Evolutionary conservation across 2,329 filamentous ascomycete genomes (phyloP).

Genomic region (Neoarthrinium moseri): DNA sequence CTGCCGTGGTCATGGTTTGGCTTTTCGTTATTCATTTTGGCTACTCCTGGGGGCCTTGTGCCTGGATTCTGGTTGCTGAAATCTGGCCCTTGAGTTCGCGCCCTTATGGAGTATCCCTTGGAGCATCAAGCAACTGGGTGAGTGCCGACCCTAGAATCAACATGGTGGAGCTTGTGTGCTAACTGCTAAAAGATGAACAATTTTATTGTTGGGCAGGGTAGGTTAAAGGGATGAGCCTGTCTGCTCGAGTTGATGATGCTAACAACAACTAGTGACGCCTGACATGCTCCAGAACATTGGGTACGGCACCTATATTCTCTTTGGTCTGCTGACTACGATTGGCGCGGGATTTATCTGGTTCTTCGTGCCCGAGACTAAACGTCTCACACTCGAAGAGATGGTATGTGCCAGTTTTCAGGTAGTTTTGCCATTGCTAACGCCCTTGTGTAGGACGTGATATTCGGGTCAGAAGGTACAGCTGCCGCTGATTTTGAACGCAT

Average conservation of each 20-base stretch:
- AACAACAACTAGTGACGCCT: slow-evolving; percentile 51
- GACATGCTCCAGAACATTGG: slow-evolving; percentile 63
- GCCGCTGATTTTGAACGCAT: slow-evolving; percentile 68
- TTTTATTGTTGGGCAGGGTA: slow-evolving; percentile 60
- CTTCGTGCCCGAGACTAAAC: slow-evolving; percentile 64
- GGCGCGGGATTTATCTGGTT: slow-evolving; percentile 63
- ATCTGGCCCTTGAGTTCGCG: slow-evolving; percentile 71
- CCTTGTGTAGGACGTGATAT: slow-evolving; percentile 58
- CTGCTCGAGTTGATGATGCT: background rate
- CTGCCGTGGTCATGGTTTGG: slow-evolving; percentile 67
- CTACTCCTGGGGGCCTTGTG: slow-evolving; percentile 72
- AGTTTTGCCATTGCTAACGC: background rate
- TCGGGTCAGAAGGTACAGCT: slow-evolving; percentile 65
- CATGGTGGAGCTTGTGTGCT: background rate
- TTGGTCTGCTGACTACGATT: slow-evolving; percentile 62
- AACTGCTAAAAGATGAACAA: slow-evolving; percentile 41
- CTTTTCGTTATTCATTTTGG: slow-evolving; percentile 74
- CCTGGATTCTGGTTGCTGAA: slow-evolving; percentile 74
- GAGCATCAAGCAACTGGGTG: slow-evolving; percentile 65
- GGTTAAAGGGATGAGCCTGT: too few relatives aligned
- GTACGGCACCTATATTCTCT: slow-evolving; percentile 72
- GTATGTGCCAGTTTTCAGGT: slow-evolving; percentile 27
- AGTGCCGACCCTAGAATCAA: slow-evolving; percentile 6
- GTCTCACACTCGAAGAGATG: slow-evolving; percentile 64
- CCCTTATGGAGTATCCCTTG: slow-evolving; percentile 69